Base-by-base conservation (phyloP, 2,329 filamentous ascomycete genomes). In the Keithomyces neogunnii region DNA sequence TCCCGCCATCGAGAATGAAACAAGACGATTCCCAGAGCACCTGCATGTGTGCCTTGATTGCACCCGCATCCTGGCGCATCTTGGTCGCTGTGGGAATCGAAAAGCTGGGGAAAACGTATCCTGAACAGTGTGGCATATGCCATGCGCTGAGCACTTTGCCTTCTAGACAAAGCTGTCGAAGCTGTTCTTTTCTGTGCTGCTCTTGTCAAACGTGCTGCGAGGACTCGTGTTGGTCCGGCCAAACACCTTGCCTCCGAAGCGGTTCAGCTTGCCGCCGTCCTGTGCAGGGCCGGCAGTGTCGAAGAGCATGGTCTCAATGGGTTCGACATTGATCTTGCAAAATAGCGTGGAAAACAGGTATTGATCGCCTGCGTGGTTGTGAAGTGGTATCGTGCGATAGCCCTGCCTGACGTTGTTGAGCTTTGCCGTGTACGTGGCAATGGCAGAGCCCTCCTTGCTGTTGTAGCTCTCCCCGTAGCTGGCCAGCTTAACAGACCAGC, bases 301-400 rank as follows among this genome's bases (percentile, higher is more conserved):
- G 45, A 84, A 72, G 57, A 81, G 78, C 56, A 80, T 73, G 54
- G 76, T 80, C 45, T 77, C 78, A 38, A 78, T 71, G 11, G 76
- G 73, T 39, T 79, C 75, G 32, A 81, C 86, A 59, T 84, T 84
- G 70, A 97, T 88, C 62, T 85, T 85, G 73, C 91, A 96, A 68
- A 97, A 96, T 13, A 99, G 75, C 9, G 90, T 95, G 2, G 93
- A 96, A 70, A 96, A 96, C 43, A 96, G 78, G 66, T 95, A 97
- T 60, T 91, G 89, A 60, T 96, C 91, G 54, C 91, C 93, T 56
- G 89, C 88, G 51, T 83, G 80, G 69, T 97, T 91, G 66, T 89
- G 86, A 13, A 99, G 77, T 9, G 92, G 93, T 49, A 97, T 75
- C 54, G 95, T 95, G 55, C 92, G 89, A 68, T 93, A 97, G 31